Percentiles rank a stretch among this genome's conserved stretches.
Evolutionary conservation across 2,329 filamentous ascomycete genomes (phyloP).

Genomic region (Colletotrichum limetticola): DNA sequence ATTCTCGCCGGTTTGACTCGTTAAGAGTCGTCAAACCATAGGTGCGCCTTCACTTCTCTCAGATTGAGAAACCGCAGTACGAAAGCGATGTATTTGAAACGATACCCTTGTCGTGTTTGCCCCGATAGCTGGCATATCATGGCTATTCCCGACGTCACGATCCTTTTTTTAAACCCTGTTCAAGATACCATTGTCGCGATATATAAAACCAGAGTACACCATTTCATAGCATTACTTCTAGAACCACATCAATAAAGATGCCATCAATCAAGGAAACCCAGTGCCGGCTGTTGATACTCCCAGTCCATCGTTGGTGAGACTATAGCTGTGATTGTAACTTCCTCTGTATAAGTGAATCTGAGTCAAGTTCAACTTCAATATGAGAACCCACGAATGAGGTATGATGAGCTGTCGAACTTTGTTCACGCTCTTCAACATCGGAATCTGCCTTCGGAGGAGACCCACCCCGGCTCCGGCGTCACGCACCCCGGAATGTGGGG

Average conservation of each 20-base stretch:
- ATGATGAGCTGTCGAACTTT: not conserved
- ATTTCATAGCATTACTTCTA: not conserved
- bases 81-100: not conserved
- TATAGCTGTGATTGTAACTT: not conserved
- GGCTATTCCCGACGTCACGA: constrained; percentile 5
- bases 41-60: not conserved
- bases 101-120: not conserved
- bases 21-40: not conserved
- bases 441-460: not conserved
- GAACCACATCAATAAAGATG: not conserved
- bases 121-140: constrained; percentile 10
- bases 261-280: not conserved
- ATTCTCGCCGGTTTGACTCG: not conserved
- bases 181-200: constrained; percentile 27
- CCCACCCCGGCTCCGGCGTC: not conserved
- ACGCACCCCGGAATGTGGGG: constrained; percentile 22
- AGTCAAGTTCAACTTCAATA: not conserved
- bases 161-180: constrained; percentile 7
- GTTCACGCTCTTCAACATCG: not conserved
- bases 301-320: not conserved
- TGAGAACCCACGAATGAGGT: not conserved
- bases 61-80: not conserved
- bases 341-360: not conserved
- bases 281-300: not conserved
- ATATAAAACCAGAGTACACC: not conserved